A percentile compares a stretch with the other conserved stretches of the same genome.
These are phyloP conservation scores for Typha latifolia DNA, from an alignment of 176 grass and related monocot genomes.

Conservation along the genomic window DNA sequence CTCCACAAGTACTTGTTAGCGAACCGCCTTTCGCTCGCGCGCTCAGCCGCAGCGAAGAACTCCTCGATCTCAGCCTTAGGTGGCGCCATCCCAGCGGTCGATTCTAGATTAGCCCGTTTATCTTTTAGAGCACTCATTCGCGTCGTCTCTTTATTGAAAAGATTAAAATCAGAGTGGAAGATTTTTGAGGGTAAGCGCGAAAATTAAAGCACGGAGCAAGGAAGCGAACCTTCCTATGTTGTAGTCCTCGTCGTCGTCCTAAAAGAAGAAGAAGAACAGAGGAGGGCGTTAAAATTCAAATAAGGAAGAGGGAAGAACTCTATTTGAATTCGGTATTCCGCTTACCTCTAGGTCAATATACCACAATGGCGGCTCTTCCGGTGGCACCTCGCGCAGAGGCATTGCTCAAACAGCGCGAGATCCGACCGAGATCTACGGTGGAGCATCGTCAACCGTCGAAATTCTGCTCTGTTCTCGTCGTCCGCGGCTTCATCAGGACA, in stretches of 20 bases:
- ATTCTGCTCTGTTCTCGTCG: neutral
- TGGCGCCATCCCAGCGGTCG: neutral
- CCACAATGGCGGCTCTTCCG: conserved; percentile 12
- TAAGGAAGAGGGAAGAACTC: neutral
- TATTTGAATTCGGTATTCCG: conserved; percentile 28
- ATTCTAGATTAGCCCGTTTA: neutral
- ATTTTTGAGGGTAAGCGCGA: too few species aligned
- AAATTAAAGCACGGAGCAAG: neutral
- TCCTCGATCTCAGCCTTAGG: conserved; percentile 34
- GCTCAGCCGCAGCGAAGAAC: conserved; percentile 51
- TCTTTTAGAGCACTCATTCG: neutral
- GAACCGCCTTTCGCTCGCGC: conserved; percentile 27
- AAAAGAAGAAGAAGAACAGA: neutral
- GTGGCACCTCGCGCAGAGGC: conserved; percentile 23
- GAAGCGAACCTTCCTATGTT: neutral
- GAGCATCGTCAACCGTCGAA: neutral
- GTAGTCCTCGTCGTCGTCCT: neutral
- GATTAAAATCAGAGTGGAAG: neutral
- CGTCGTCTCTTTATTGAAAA: neutral
- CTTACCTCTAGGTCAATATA: conserved; percentile 39
- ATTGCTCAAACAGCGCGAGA: conserved; percentile 54
- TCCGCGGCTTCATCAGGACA: conserved; percentile 37
- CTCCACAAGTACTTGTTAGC: conserved; percentile 32
- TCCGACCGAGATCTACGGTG: neutral
- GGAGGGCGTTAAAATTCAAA: neutral